Percentiles rank a stretch among this genome's conserved stretches.
Evolutionary conservation across 148 eudicot species (phyloP).

Genomic region (Cornus suecica): DNA sequence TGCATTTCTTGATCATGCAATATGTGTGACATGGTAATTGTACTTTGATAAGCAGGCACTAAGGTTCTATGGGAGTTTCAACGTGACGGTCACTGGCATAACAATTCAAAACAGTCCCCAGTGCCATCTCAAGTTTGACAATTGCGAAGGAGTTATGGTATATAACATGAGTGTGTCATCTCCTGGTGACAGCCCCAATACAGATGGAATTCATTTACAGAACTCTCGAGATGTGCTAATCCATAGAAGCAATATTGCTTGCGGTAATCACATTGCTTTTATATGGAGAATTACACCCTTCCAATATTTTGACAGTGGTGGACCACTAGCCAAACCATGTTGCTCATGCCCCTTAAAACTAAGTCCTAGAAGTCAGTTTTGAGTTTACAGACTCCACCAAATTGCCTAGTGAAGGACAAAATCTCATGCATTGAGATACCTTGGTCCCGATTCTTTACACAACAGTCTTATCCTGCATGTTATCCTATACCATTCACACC

Average conservation of each 20-base stretch:
- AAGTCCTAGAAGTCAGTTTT: neutral
- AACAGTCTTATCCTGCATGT: constrained; percentile 10
- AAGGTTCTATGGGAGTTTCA: constrained; percentile 77
- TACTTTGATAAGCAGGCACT: constrained; percentile 58
- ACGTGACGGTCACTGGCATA: constrained; percentile 84
- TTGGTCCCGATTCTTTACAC: constrained; percentile 3
- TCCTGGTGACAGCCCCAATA: constrained; percentile 95
- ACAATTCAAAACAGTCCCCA: constrained; percentile 88
- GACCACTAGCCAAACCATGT: neutral
- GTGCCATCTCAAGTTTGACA: constrained; percentile 85
- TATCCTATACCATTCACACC: neutral
- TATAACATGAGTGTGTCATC: constrained; percentile 54
- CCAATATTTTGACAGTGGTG: neutral
- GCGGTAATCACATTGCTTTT: constrained; percentile 50
- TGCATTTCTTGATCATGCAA: constrained; percentile 1
- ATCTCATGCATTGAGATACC: neutral
- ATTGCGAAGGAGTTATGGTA: constrained; percentile 68
- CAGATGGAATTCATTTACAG: constrained; percentile 92
- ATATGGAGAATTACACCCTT: neutral
- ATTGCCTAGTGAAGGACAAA: neutral
- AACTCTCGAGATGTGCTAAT: constrained; percentile 78
- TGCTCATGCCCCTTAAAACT: neutral
- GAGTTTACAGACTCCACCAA: neutral
- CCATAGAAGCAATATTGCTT: constrained; percentile 63
- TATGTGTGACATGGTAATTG: neutral